These are phyloP conservation scores for Blastocystis sp. DNA, from an alignment of 352 stramenopile species.

Conservation along the genomic window DNA sequence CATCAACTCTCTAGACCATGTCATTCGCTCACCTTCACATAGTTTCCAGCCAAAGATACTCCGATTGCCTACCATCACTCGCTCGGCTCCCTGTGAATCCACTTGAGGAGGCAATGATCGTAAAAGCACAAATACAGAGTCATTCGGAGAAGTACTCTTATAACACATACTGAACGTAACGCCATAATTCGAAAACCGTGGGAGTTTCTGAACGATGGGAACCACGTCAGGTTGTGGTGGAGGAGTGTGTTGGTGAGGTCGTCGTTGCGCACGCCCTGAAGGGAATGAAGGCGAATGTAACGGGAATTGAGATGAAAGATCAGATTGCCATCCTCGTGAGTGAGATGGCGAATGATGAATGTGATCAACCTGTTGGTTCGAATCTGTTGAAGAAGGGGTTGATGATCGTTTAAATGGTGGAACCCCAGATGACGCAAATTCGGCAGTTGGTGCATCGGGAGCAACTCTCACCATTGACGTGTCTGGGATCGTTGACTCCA, in stretches of 20 bases:
- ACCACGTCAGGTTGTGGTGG: background rate
- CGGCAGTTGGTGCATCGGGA: too few species aligned
- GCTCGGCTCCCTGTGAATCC: background rate
- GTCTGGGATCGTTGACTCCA: too few species aligned
- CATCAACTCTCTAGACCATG: background rate
- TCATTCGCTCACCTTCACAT: background rate
- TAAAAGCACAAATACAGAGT: conserved; percentile 34
- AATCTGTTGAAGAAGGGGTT: too few species aligned
- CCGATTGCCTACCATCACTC: conserved; percentile 32
- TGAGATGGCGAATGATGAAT: too few species aligned
- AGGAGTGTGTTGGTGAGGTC: background rate
- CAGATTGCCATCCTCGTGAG: too few species aligned
- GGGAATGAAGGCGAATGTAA: background rate
- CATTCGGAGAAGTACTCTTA: background rate
- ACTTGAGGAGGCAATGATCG: background rate
- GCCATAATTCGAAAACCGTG: background rate
- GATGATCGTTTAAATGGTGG: too few species aligned
- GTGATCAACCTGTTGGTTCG: too few species aligned
- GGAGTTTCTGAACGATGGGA: background rate
- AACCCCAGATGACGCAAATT: too few species aligned
- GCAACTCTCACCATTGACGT: too few species aligned
- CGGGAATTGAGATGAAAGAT: background rate
- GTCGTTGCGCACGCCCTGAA: background rate
- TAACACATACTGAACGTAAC: background rate
- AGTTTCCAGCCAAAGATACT: conserved; percentile 49